phyloP scores from a whole-genome alignment of 2,329 filamentous ascomycete genomes.

The Acarospora socialis region DNA sequence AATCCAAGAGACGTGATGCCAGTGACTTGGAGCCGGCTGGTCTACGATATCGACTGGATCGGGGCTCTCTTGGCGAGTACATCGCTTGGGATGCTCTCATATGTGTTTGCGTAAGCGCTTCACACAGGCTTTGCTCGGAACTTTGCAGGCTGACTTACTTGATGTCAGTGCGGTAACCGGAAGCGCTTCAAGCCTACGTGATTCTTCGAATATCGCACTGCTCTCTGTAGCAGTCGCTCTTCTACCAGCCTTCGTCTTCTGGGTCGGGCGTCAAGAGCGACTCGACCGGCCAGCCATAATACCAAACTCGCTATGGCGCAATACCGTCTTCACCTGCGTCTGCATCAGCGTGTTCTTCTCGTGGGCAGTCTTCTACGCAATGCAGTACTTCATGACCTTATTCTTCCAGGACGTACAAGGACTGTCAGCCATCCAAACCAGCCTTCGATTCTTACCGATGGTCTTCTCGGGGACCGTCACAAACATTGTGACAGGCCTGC shows the following conservation, averaged over 20 bases:
- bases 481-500: slow-evolving; percentile 32
- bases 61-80: slow-evolving; percentile 33
- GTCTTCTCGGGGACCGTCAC: slow-evolving; percentile 17
- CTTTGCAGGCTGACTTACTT: not conserved
- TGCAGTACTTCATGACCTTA: slow-evolving; percentile 18
- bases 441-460: slow-evolving; percentile 2
- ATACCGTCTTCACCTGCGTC: slow-evolving; percentile 19
- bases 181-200: slow-evolving; percentile 8
- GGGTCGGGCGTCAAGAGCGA: slow-evolving; percentile 17
- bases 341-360: slow-evolving; percentile 22
- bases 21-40: slow-evolving; percentile 19
- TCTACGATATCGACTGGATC: slow-evolving; percentile 38
- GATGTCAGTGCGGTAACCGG: not conserved
- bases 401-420: slow-evolving; percentile 12
- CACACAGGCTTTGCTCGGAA: slow-evolving; percentile 7
- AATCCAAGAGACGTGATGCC: slow-evolving; percentile 8
- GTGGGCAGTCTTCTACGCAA: slow-evolving; percentile 20
- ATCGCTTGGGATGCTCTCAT: slow-evolving; percentile 36
- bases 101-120: slow-evolving; percentile 34
- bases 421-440: slow-evolving; percentile 1
- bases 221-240: slow-evolving; percentile 18
- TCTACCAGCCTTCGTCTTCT: slow-evolving; percentile 18
- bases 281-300: slow-evolving; percentile 19
- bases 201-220: slow-evolving; percentile 17
- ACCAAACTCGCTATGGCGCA: slow-evolving; percentile 23